Evolutionary conservation across 2,329 filamentous ascomycete genomes (phyloP), one percentile per base, ranked within the genome.

Genomic region (Colletotrichum truncatum): DNA sequence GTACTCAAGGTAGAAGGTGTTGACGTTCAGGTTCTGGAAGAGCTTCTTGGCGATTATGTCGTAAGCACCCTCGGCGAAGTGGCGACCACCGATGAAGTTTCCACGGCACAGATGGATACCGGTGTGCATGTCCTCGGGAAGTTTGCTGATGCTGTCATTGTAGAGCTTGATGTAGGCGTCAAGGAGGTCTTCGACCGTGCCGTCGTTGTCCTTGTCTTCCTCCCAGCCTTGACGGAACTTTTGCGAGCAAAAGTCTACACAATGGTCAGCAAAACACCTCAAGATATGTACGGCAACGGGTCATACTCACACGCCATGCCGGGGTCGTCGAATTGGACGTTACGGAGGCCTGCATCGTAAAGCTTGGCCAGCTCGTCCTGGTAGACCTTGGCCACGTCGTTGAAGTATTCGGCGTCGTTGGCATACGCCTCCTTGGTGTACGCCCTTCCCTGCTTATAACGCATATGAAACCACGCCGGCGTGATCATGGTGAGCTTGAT

Each of bases 81-180:
- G 87, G 26, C 88, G 84, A 18, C 86, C 87, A 58, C 87, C 86
- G 68, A 89, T 87, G 75, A 91, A 91, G 79, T 91, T 91, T 51
- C 85, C 85, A 8, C 85, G 85, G 83, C 92, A 94, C 54, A 94
- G 82, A 74, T 94, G 92, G 14, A 94, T 89, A 46, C 92, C 92
- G 3, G 92, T 85, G 76, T 93, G 91, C 82, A 94, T 87, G 73
- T 94, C 91, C 2, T 82, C 75, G 0, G 91, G 90, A 1, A 87
- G 80, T 71, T 86, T 85, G 71, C 82, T 80, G 73, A 93, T 83
- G 72, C 84, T 87, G 76, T 91, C 89, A 75, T 94, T 94, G 83
- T 94, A 94, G 69, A 93, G 87, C 67, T 85, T 82, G 75, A 94
- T 91, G 78, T 94, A 94, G 26, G 89, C 87, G 70, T 93, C 89